Evolutionary conservation across 2,329 filamentous ascomycete species (phyloP).

Genomic region (Alternaria dauci): DNA sequence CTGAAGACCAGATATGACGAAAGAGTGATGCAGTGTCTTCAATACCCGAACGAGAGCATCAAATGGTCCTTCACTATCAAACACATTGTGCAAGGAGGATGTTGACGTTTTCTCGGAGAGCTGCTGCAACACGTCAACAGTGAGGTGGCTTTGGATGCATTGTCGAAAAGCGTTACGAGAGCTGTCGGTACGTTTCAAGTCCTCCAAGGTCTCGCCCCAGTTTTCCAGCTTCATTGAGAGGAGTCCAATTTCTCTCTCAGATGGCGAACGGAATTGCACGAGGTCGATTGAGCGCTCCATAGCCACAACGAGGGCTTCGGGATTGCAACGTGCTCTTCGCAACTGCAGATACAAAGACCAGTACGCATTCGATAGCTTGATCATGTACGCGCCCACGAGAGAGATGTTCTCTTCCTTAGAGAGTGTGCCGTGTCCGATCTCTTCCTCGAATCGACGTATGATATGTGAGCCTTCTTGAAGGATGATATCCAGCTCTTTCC

Average conservation of each 20-base stretch:
- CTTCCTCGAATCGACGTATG: slow-evolving; percentile 36
- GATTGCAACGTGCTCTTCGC: slow-evolving; percentile 57
- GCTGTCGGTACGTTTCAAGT: slow-evolving; percentile 63
- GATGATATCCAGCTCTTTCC: slow-evolving; percentile 43
- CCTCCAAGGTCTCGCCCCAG: slow-evolving; percentile 68
- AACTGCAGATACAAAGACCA: slow-evolving; percentile 67
- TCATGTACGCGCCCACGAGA: slow-evolving; percentile 49
- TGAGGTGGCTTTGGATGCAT: slow-evolving; percentile 69
- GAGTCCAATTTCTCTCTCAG: slow-evolving; percentile 68
- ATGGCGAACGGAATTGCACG: slow-evolving; percentile 62
- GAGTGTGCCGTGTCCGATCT: slow-evolving; percentile 12
- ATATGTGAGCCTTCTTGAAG: slow-evolving; percentile 46
- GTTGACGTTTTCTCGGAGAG: slow-evolving; percentile 62
- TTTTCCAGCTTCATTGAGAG: slow-evolving; percentile 71
- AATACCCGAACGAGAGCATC: slow-evolving; percentile 67
- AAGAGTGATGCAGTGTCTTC: slow-evolving; percentile 66
- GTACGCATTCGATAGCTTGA: slow-evolving; percentile 76
- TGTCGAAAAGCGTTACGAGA: slow-evolving; percentile 66
- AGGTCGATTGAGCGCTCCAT: slow-evolving; percentile 71
- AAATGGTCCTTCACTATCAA: slow-evolving; percentile 61
- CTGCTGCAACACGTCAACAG: slow-evolving; percentile 63
- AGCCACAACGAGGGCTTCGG: slow-evolving; percentile 62
- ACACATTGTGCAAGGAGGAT: slow-evolving; percentile 62
- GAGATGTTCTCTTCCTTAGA: slow-evolving; percentile 15
- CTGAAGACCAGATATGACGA: slow-evolving; percentile 53